phyloP scores from a whole-genome alignment of 2,329 filamentous ascomycete genomes.

The Septoria linicola region DNA sequence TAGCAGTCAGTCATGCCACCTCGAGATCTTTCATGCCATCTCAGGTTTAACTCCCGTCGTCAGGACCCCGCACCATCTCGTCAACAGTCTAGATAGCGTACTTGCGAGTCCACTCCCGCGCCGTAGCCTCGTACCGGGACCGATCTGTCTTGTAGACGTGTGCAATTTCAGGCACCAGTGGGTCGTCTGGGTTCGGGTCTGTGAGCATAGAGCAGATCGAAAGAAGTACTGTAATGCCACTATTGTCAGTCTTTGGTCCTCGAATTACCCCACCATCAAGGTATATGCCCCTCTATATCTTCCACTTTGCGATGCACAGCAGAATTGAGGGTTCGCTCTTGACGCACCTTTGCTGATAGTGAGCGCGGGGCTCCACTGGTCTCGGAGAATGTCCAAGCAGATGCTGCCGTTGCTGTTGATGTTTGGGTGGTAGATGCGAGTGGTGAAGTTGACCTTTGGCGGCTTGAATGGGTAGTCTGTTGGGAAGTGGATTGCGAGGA shows the following conservation, averaged over 20 bases:
- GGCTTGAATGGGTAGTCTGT: slow-evolving; percentile 99
- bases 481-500: slow-evolving; percentile 97
- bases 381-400: slow-evolving; percentile 95
- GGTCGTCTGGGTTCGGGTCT: slow-evolving; percentile 98
- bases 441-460: slow-evolving; percentile 99
- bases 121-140: slow-evolving; percentile 91
- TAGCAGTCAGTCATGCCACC: slow-evolving; percentile 17
- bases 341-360: slow-evolving; percentile 91
- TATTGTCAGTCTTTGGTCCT: slow-evolving; percentile 27
- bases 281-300: slow-evolving; percentile 8
- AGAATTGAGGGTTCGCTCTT: too few species aligned
- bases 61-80: not conserved
- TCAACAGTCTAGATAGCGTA: slow-evolving; percentile 75
- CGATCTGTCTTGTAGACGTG: slow-evolving; percentile 99
- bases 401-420: slow-evolving; percentile 99
- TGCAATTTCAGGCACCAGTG: slow-evolving; percentile 96
- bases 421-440: slow-evolving; percentile 98
- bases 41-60: slow-evolving; percentile 11
- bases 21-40: slow-evolving; percentile 20
- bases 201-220: slow-evolving; percentile 99
- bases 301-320: not conserved
- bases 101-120: slow-evolving; percentile 98
- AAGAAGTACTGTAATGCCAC: slow-evolving; percentile 67
- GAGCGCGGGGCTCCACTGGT: slow-evolving; percentile 98
- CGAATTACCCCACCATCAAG: slow-evolving; percentile 23